Percentiles rank a stretch among this genome's conserved stretches.
phyloP scores from a whole-genome alignment of 2,329 filamentous ascomycete genomes.

The Fusarium sp. region DNA sequence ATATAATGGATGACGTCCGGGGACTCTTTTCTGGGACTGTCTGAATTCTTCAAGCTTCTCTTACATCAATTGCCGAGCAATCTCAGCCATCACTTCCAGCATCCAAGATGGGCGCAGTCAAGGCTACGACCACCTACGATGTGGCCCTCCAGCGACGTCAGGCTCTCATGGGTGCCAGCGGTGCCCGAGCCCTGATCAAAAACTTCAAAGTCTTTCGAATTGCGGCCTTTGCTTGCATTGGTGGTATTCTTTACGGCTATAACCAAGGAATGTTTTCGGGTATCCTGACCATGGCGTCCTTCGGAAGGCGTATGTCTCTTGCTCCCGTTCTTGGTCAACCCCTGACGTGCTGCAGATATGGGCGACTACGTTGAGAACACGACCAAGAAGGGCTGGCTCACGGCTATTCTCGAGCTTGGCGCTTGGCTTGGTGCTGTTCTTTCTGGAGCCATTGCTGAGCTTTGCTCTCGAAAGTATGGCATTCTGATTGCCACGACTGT shows the following conservation, averaged over 20 bases:
- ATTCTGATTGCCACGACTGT: constrained; percentile 52
- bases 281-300: constrained; percentile 60
- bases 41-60: neutral
- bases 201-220: constrained; percentile 72
- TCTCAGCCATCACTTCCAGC: neutral
- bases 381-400: constrained; percentile 66
- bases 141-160: constrained; percentile 64
- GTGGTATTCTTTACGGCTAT: constrained; percentile 61
- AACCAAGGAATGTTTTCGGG: constrained; percentile 62
- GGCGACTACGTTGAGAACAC: constrained; percentile 56
- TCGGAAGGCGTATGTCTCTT: constrained; percentile 35
- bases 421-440: constrained; percentile 63
- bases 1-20: neutral
- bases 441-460: constrained; percentile 55
- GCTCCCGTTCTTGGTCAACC: neutral
- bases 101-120: constrained; percentile 22
- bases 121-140: constrained; percentile 54
- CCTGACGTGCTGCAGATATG: constrained; percentile 34
- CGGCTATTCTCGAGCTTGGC: constrained; percentile 60
- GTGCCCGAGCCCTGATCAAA: constrained; percentile 65
- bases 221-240: constrained; percentile 57
- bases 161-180: constrained; percentile 65
- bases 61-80: neutral
- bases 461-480: constrained; percentile 49
- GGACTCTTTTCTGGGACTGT: neutral